Percentiles rank a stretch among this genome's conserved stretches.
Evolutionary conservation across 331 rosid species (phyloP).

Genomic region (Malus hybrid): DNA sequence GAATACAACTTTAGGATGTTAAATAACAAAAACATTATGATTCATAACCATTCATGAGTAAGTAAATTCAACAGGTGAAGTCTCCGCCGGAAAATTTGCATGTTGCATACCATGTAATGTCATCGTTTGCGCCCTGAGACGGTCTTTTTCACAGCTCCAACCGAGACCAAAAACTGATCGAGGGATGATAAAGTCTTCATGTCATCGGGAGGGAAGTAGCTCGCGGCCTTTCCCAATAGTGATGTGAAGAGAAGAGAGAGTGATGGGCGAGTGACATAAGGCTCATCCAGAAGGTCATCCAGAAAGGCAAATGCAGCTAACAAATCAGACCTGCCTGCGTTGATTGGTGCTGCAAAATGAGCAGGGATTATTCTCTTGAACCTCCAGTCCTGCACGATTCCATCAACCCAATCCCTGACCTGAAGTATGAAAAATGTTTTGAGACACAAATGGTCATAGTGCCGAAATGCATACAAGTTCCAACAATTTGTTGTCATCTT

Average conservation of each 20-base stretch:
- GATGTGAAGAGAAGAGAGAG: constrained; percentile 65
- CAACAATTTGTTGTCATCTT: background rate
- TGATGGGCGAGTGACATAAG: constrained; percentile 41
- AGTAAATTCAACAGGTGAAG: background rate
- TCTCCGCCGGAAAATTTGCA: background rate
- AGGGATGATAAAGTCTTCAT: constrained; percentile 94
- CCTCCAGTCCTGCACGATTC: constrained; percentile 69
- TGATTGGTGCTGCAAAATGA: constrained; percentile 84
- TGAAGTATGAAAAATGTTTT: constrained; percentile 6
- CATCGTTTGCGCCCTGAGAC: constrained; percentile 14
- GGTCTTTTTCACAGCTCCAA: constrained; percentile 88
- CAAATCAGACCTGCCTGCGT: constrained; percentile 60
- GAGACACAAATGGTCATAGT: background rate
- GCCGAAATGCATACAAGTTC: background rate
- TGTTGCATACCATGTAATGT: background rate
- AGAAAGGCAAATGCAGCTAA: constrained; percentile 72
- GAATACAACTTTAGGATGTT: background rate
- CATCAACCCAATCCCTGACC: constrained; percentile 95
- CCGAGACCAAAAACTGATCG: constrained; percentile 75
- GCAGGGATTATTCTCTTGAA: constrained; percentile 89
- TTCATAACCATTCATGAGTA: no score
- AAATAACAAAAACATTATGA: background rate
- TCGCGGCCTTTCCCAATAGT: constrained; percentile 84
- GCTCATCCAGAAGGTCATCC: constrained; percentile 73
- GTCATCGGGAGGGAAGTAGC: constrained; percentile 94